Base-by-base conservation (phyloP, 495 filamentous ascomycete species). In the Aspergillus steynii region DNA sequence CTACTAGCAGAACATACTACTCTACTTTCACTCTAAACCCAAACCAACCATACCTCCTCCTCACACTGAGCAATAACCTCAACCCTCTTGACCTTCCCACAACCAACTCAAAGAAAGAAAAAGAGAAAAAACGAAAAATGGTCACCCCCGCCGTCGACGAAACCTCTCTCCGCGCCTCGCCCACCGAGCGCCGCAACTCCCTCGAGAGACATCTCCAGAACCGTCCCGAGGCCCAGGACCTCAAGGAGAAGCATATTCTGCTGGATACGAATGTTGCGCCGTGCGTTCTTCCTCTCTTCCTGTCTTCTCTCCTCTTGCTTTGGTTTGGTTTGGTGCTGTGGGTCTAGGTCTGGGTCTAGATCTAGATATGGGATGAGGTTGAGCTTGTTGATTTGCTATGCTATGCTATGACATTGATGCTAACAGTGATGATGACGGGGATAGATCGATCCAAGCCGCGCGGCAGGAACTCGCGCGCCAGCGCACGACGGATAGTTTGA, bases 131-230 rank as follows among this genome's bases (percentile, higher is more conserved):
- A 20, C 20, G 20, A 20, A 45, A 61, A 63, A 74, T 76, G 72
- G 64, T 63, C 53, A 68, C 59, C 51, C 47, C 63, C 46, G 50
- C 53, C 25, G 65, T 80, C 66, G 77, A 81, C 66, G 66, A 77
- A 26, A 72, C 72, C 53, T 68, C 78, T 49, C 66, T 77, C 60
- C 58, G 65, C 20, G 65, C 65, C 47, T 88, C 89, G n/a, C 85
- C 89, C 56, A 77, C 83, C 61, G 87, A 87, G 65, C 88, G 93
- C 66, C 90, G 90, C 74, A 88, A 96, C 78, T 92, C 90, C n/a
- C 85, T 97, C 32, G 91, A 95, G 76, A 91, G 90, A 66, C 90
- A 93, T 67, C 83, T 96, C 59, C 85, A 88, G 68, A 85, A 84
- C 58, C 89, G 92, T 45, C 92, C 92, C 10, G 90, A 93, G 26